Evolutionary conservation across 768 basidiomycete species (phyloP), one percentile per base, ranked within the genome.

Genomic region (Cyclocybe aegerita): DNA sequence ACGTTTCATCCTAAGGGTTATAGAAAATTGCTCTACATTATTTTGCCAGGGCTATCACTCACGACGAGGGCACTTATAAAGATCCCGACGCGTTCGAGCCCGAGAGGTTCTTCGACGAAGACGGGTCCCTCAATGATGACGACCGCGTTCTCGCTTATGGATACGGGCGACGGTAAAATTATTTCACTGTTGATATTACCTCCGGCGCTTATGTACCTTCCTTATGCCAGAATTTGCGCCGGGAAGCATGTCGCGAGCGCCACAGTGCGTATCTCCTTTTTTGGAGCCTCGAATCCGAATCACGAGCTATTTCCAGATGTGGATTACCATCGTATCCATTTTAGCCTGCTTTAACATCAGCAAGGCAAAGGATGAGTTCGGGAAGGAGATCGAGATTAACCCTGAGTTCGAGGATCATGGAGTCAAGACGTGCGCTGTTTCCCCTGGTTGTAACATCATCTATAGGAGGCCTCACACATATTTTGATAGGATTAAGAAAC

Each of bases 31-130:
- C n/a, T n/a, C n/a, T 23, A 23, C 23, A 5, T 23, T 23, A 32
- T n/a, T 41, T 12, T 34, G 33, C n/a, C 23, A 58, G 55, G 53
- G 52, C 58, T 1, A 57, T 61, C 43, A 43, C 41, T 17, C 64
- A 54, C 16, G 54, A 65, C 48, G 53, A 55, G 30, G 32, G 39
- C 2, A 17, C 50, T 14, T 65, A 57, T 37, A 50, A 53, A 9
- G 55, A 64, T 11, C 60, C 63, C 3, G 16, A 54, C 10, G 48
- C 36, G 14, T 65, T 65, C 55, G 57, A 53, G 2, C 64, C 64
- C 7, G 61, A 61, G 17, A 52, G 64, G 12, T 64, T 60, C 51
- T 33, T 60, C 14, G 15, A 32, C 30, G 36, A 30, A 12, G 31
- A 47, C 11, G 53, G 50, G 12, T 14, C 43, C 9, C 23, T 53